Evolutionary conservation across 257 asterid species (phyloP), one percentile per base, ranked within the genome.

Genomic region (Salvia splendens): DNA sequence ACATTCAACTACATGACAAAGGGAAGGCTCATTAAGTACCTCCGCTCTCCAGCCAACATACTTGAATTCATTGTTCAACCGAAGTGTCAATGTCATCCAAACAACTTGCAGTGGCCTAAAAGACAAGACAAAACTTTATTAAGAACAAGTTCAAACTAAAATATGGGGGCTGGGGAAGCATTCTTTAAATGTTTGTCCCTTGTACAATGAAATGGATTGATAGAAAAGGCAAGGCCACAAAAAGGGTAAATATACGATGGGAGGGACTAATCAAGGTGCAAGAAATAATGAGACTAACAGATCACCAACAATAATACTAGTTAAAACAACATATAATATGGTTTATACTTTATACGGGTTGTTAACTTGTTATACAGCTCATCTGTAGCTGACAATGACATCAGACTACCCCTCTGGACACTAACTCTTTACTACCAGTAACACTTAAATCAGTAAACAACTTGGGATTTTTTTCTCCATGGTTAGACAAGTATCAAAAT

Each of bases 31-130:
- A 66, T 45, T n/a, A 11, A 12, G 57, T 84, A 93, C 98, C 98
- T 93, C 70, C 89, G 85, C 59, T 93, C 98, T 81, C 96, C 97
- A 77, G 98, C 83, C 75, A 80, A 54, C 84, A 88, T 80, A 82
- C 81, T 91, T 71, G 99, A 88, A 78, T 80, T 84, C 97, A 94
- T 90, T 77, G 79, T 77, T 74, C 73, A 79, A 79, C 77, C 66
- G 81, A 69, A 63, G 79, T 71, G 76, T 77, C 83, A 82, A 79
- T 83, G 76, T 85, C 89, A 88, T 86, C 83, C 89, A 88, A 77
- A 67, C 43, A 66, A 72, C 83, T 64, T 62, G 61, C 65, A 8
- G 12, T 38, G 53, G 65, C 85, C 89, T 86, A 81, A 40, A 65
- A 56, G 64, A 64, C n/a, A 33, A 63, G 54, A 72, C 17, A 55